Evolutionary conservation across 768 basidiomycete species (phyloP), one percentile per base, ranked within the genome.

Genomic region (Leucocoprinus leucothites): DNA sequence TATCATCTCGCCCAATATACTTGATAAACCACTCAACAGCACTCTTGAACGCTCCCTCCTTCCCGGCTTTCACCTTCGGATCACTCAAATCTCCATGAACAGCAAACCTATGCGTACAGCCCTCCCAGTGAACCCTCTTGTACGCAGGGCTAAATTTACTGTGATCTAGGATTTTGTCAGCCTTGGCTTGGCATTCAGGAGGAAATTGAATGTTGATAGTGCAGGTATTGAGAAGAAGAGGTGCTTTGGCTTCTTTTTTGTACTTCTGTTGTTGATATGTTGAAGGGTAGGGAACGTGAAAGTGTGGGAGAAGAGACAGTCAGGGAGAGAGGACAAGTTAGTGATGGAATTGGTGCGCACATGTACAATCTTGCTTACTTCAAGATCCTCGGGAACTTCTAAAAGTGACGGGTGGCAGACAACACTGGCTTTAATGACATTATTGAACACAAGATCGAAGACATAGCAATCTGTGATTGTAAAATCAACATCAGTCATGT

Each of bases 211-310:
- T 1, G 64, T 87, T 85, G 26, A 64, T 40, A 22, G 77, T 73
- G 69, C 86, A 87, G 41, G 79, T 81, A 73, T 87, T 87, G 69
- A 88, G 84, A 38, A 90, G 75, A 24, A 89, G 73, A 21, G 87
- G 84, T 0, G 75, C 75, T 46, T 77, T 77, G 25, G 84, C 71
- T 9, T 47, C 59, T 2, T 61, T 53, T 41, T 69, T 60, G 65
- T 82, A 82, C 74, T 71, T 79, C 86, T 84, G 57, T 9, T 11
- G 1, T 31, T 41, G n/a, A n/a, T 31, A 31, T 31, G 31, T 11
- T n/a, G n/a, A n/a, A n/a, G n/a, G 11, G 31, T 31, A 11, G 5
- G 31, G 11, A 31, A 31, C 11, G 31, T 31, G 21, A 25, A 1
- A 48, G 14, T 13, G 40, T 16, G 40, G 25, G 19, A 38, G 13